Evolutionary conservation across 352 stramenopile species (phyloP).

Genomic region (Phytophthora meadii): DNA sequence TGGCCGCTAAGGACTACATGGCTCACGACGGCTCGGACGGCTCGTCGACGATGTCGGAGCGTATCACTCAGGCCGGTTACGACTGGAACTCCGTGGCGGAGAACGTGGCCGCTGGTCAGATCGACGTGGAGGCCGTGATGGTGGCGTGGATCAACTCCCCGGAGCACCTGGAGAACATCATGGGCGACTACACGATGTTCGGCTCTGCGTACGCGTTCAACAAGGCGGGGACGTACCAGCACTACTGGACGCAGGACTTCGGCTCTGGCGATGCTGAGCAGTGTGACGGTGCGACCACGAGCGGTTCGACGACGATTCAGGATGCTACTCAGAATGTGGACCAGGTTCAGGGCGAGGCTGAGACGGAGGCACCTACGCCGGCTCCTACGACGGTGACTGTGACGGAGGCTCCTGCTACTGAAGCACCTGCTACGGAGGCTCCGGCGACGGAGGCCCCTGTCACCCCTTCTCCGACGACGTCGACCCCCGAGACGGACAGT

Average conservation of each 20-base stretch:
- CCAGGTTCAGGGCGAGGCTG: slow-evolving; percentile 21
- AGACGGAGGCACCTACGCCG: slow-evolving; percentile 14
- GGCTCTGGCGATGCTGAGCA: slow-evolving; percentile 39
- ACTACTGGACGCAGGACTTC: slow-evolving; percentile 78
- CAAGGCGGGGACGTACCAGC: slow-evolving; percentile 32
- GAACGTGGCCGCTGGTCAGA: slow-evolving; percentile 45
- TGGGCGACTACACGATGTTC: slow-evolving; percentile 53
- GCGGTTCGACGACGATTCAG: slow-evolving; percentile 17
- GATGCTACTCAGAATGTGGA: slow-evolving; percentile 26
- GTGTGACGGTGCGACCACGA: slow-evolving; percentile 21
- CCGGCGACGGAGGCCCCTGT: neutral
- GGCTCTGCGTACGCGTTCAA: slow-evolving; percentile 43
- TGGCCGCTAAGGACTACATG: slow-evolving; percentile 58
- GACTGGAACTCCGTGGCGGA: slow-evolving; percentile 47
- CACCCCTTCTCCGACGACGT: slow-evolving; percentile 6
- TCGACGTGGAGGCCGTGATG: slow-evolving; percentile 47
- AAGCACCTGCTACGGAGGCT: neutral
- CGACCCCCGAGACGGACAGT: slow-evolving; percentile 3
- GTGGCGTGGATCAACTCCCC: slow-evolving; percentile 47
- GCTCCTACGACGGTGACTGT: slow-evolving; percentile 15
- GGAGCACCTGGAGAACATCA: slow-evolving; percentile 44
- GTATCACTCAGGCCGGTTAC: slow-evolving; percentile 51
- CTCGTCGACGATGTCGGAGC: slow-evolving; percentile 44
- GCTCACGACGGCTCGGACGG: slow-evolving; percentile 50
- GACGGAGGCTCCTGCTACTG: slow-evolving; percentile 11